phyloP scores from a whole-genome alignment of 2,329 filamentous ascomycete genomes.

The Sporothrix globosa region DNA sequence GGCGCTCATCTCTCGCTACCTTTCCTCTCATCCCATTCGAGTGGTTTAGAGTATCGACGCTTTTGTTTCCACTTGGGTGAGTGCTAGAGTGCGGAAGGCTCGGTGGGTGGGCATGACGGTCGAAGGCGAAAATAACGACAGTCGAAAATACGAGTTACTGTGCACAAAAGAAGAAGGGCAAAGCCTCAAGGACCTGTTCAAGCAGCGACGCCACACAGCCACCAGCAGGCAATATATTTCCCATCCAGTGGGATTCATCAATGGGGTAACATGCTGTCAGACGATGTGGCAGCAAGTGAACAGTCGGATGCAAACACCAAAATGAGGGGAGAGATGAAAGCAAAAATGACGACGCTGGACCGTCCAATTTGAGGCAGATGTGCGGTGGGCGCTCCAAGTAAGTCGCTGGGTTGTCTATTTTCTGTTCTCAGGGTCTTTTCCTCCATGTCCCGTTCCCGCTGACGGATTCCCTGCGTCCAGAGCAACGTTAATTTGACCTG shows the following conservation, averaged over 20 bases:
- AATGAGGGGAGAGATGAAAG: neutral
- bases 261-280: conserved; percentile 24
- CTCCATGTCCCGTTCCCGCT: conserved; percentile 5
- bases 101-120: conserved; percentile 6
- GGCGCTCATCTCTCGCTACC: neutral
- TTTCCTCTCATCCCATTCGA: neutral
- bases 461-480: conserved; percentile 10
- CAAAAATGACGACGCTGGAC: neutral
- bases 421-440: neutral
- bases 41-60: neutral
- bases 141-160: neutral
- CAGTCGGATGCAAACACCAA: neutral
- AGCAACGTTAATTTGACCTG: conserved; percentile 21
- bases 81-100: neutral
- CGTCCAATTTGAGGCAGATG: neutral
- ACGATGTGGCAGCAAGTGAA: conserved; percentile 24
- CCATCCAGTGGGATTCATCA: conserved; percentile 23
- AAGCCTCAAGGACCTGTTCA: conserved; percentile 18
- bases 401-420: neutral
- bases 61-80: conserved; percentile 3
- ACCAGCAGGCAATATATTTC: conserved; percentile 23
- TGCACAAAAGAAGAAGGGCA: neutral
- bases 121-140: conserved; percentile 8
- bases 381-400: conserved; percentile 9
- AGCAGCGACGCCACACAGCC: conserved; percentile 15